Conservation (phyloP, 2,329 filamentous ascomycete genomes). For the Cladophialophora immunda region DNA sequence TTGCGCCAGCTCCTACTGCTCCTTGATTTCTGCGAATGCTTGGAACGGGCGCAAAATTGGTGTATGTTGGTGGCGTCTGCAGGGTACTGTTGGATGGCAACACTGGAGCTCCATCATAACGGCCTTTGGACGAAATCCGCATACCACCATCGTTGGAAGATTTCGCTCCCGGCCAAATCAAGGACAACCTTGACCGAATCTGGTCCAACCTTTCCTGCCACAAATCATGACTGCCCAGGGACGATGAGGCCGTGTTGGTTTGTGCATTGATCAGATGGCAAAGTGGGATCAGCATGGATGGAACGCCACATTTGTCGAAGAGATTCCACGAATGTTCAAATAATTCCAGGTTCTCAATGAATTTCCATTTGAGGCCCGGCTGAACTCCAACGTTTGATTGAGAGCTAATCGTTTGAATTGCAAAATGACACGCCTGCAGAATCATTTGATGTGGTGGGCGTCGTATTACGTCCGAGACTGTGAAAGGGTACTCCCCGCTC, state of each 20-base stretch:
- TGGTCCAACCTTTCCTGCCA: conserved; percentile 1
- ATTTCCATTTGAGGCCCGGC: conserved; percentile 2
- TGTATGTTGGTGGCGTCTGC: not conserved
- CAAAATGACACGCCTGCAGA: conserved; percentile 29
- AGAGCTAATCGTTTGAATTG: conserved; percentile 3
- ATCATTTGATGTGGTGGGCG: conserved; percentile 36
- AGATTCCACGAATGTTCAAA: conserved; percentile 29
- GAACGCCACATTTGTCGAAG: conserved; percentile 24
- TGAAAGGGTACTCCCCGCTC: conserved; percentile 26
- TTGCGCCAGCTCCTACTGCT: not conserved
- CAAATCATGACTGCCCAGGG: not conserved
- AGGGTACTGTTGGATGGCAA: not conserved
- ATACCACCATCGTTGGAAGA: not conserved
- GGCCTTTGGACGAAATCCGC: not conserved
- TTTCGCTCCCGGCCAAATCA: conserved; percentile 20
- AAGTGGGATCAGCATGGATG: conserved; percentile 25
- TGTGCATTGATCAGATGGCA: conserved; percentile 9
- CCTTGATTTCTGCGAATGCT: not conserved
- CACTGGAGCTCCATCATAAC: not conserved
- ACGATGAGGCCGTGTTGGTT: not conserved
- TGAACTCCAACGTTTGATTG: not conserved
- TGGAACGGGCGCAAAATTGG: conserved; percentile 5
- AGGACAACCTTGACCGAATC: conserved; percentile 13
- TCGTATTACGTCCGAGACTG: conserved; percentile 15
- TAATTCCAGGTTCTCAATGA: conserved; percentile 22